Percentiles rank a stretch among this genome's conserved stretches.
These are phyloP conservation scores for Acanthamoeba triangularis DNA, from an alignment of 208 protist species.

Conservation along the genomic window DNA sequence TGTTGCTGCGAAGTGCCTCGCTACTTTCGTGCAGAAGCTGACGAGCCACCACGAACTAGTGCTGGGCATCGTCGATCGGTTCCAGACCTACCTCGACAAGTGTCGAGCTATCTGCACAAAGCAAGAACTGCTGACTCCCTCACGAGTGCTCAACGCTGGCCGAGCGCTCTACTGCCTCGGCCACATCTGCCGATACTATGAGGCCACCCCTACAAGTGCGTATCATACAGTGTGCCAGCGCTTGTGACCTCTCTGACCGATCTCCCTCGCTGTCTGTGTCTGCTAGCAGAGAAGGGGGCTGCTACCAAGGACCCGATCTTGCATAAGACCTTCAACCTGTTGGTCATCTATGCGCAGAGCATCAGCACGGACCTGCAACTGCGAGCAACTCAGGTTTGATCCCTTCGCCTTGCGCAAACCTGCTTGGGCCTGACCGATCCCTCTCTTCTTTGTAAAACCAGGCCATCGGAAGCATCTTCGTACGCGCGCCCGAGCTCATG, in stretches of 20 bases:
- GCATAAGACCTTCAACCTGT: constrained; percentile 37
- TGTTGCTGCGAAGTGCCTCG: constrained; percentile 36
- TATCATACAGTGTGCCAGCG: not conserved
- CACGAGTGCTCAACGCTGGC: not conserved
- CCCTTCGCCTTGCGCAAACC: no score
- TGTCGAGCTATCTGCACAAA: constrained; percentile 16
- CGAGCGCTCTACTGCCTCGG: constrained; percentile 66
- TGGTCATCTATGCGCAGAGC: constrained; percentile 29
- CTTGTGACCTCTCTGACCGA: not conserved
- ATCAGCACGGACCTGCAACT: constrained; percentile 60
- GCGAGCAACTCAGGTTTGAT: not conserved
- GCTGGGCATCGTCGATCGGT: not conserved
- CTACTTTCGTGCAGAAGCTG: constrained; percentile 55
- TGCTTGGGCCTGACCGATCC: not conserved
- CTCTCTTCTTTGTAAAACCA: not conserved
- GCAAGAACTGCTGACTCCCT: constrained; percentile 15
- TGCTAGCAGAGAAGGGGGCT: not conserved
- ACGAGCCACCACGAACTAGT: constrained; percentile 10
- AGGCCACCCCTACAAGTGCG: not conserved
- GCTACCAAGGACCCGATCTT: constrained; percentile 28
- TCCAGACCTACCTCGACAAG: constrained; percentile 69
- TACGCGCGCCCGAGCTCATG: constrained; percentile 60
- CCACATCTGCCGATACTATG: constrained; percentile 54
- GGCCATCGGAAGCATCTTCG: constrained; percentile 63
- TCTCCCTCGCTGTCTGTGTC: no score